phyloP scores from a whole-genome alignment of 2,329 filamentous ascomycete genomes.

The Penicillium sp. region DNA sequence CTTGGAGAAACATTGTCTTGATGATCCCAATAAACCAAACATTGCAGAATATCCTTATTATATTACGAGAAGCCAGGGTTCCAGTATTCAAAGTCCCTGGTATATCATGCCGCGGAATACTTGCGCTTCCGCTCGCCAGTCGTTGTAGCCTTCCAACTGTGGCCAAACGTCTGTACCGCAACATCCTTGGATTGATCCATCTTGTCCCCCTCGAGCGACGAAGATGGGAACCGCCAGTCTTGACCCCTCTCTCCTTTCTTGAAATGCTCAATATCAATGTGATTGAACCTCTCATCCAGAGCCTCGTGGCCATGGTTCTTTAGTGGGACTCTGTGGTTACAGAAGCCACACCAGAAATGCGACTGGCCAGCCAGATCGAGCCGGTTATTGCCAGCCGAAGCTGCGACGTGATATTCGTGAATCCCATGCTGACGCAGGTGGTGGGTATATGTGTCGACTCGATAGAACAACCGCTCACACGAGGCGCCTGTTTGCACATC shows the following conservation, averaged over 20 bases:
- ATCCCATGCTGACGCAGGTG: slow-evolving; percentile 59
- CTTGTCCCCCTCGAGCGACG: neutral
- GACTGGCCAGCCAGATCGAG: slow-evolving; percentile 64
- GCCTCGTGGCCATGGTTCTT: slow-evolving; percentile 52
- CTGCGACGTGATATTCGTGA: slow-evolving; percentile 29
- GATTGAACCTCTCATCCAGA: slow-evolving; percentile 63
- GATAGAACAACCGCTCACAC: slow-evolving; percentile 61
- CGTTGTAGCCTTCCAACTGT: neutral
- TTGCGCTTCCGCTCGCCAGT: slow-evolving; percentile 16
- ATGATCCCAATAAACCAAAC: neutral
- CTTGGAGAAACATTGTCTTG: neutral
- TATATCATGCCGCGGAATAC: neutral
- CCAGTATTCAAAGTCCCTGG: neutral
- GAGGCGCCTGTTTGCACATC: slow-evolving; percentile 23
- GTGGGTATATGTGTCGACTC: slow-evolving; percentile 56
- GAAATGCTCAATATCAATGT: slow-evolving; percentile 64
- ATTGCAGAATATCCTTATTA: slow-evolving; percentile 3
- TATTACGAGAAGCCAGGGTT: neutral
- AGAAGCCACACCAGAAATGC: slow-evolving; percentile 88
- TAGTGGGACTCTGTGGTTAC: slow-evolving; percentile 56
- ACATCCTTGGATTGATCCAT: neutral
- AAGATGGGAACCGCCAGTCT: slow-evolving; percentile 32
- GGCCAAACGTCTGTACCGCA: neutral
- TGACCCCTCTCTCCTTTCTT: slow-evolving; percentile 37
- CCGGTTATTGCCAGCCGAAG: slow-evolving; percentile 51